Evolutionary conservation across 2,329 filamentous ascomycete species (phyloP).

Genomic region (Gremmenia infestans): DNA sequence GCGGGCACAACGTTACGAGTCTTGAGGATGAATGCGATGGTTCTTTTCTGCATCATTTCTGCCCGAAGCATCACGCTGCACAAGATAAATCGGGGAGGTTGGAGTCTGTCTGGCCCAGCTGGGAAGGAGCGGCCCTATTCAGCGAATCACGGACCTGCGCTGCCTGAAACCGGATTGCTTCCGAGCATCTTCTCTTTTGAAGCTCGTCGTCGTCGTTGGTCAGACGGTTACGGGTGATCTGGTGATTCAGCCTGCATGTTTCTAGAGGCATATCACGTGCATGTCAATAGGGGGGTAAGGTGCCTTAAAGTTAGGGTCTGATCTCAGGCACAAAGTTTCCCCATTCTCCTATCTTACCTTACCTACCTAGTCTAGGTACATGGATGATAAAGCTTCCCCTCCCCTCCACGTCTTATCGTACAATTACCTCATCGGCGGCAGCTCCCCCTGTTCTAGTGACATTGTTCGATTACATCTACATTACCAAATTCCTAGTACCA

Average conservation of each 20-base stretch:
- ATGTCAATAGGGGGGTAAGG: too few relatives aligned
- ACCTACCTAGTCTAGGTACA: too few relatives aligned
- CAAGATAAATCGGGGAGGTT: background rate
- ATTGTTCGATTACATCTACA: conserved; percentile 16
- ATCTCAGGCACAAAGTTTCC: background rate
- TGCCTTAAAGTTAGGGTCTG: too few relatives aligned
- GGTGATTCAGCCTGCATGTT: background rate
- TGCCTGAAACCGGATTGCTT: background rate
- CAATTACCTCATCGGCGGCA: conserved; percentile 12
- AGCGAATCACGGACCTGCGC: background rate
- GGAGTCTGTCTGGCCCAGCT: background rate
- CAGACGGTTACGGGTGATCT: background rate
- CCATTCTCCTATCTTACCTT: background rate
- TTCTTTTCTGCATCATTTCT: background rate
- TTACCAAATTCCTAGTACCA: conserved; percentile 18
- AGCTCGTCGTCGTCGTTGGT: background rate
- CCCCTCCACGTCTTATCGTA: conserved; percentile 4
- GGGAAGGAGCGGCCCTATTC: background rate
- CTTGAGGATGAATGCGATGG: background rate
- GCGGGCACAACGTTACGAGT: too few relatives aligned
- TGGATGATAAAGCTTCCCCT: conserved; percentile 10
- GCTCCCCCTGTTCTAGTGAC: conserved; percentile 4
- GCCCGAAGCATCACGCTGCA: background rate
- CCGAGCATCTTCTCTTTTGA: background rate
- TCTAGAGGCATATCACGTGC: too few relatives aligned